Conservation (phyloP, 2,329 filamentous ascomycete species). For the Juglanconis oblonga region DNA sequence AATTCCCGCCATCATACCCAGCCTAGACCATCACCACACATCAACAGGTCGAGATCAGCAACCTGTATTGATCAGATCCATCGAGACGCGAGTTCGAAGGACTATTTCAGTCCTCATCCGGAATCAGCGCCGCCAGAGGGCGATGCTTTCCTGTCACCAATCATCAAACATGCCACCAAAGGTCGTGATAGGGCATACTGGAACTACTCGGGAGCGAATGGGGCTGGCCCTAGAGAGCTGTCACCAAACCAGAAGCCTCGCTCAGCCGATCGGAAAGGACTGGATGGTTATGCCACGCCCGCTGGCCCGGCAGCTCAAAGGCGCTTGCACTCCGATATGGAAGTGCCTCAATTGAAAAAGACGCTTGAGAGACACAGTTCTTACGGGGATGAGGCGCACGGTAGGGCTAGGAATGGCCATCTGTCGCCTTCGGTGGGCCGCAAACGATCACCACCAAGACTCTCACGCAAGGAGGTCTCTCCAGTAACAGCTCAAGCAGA, state of each 20-base stretch:
- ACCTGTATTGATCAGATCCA: conserved; percentile 23
- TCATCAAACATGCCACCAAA: conserved; percentile 38
- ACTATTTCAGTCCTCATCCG: conserved; percentile 29
- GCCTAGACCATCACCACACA: conserved; percentile 27
- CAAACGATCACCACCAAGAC: conserved; percentile 26
- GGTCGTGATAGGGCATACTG: conserved; percentile 43
- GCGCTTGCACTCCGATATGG: conserved; percentile 30
- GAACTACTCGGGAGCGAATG: conserved; percentile 22
- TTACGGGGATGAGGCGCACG: conserved; percentile 16
- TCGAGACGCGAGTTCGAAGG: conserved; percentile 24
- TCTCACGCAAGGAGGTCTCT: conserved; percentile 30
- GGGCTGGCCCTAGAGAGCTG: conserved; percentile 14
- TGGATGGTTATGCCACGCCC: conserved; percentile 10
- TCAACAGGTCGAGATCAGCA: conserved; percentile 32
- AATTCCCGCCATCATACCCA: conserved; percentile 27
- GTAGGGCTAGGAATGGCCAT: conserved; percentile 14
- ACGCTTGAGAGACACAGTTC: conserved; percentile 14
- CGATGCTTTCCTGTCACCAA: conserved; percentile 39
- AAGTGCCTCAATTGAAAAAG: conserved; percentile 17
- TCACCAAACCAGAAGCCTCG: not conserved
- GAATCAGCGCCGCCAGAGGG: conserved; percentile 25
- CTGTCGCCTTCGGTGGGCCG: conserved; percentile 21
- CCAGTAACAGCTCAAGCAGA: conserved; percentile 24
- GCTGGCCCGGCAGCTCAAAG: conserved; percentile 25
- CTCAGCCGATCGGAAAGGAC: conserved; percentile 20